Conservation (phyloP, 129 eudicot genomes). For the Pulicaria dysenterica region DNA sequence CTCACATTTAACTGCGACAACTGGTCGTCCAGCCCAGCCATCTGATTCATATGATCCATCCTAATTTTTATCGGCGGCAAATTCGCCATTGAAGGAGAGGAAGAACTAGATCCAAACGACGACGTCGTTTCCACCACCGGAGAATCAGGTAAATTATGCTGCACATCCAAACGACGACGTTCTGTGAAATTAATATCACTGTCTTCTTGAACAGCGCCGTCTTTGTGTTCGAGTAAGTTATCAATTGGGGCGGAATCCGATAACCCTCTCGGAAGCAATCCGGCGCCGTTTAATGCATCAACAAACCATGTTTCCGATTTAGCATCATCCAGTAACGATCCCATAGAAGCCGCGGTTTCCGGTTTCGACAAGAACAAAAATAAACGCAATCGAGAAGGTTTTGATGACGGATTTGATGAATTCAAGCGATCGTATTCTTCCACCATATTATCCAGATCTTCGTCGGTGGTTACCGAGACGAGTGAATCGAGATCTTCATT, state of each 20-base stretch:
- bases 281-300: conserved; percentile 68
- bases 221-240: conserved; percentile 56
- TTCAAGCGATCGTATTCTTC: conserved; percentile 68
- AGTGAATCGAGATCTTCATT: conserved; percentile 82
- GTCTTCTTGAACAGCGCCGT: conserved; percentile 19
- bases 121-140: conserved; percentile 59
- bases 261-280: conserved; percentile 57
- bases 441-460: conserved; percentile 77
- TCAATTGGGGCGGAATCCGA: conserved; percentile 64
- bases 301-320: conserved; percentile 86
- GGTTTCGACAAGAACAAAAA: conserved; percentile 65
- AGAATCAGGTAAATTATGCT: conserved; percentile 43
- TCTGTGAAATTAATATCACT: conserved; percentile 19
- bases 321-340: conserved; percentile 69
- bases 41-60: conserved; percentile 46
- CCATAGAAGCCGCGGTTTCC: conserved; percentile 76
- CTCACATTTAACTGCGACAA: conserved; percentile 52
- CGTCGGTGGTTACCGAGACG: conserved; percentile 61
- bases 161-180: conserved; percentile 36
- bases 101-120: conserved; percentile 66
- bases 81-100: conserved; percentile 63
- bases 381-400: conserved; percentile 55
- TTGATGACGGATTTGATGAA: conserved; percentile 37
- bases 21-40: conserved; percentile 67
- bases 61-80: conserved; percentile 63